Percentiles rank a stretch among this genome's conserved stretches.
Conservation (phyloP, 163 green algal genomes). For the Trebouxiophyceae sp. region DNA sequence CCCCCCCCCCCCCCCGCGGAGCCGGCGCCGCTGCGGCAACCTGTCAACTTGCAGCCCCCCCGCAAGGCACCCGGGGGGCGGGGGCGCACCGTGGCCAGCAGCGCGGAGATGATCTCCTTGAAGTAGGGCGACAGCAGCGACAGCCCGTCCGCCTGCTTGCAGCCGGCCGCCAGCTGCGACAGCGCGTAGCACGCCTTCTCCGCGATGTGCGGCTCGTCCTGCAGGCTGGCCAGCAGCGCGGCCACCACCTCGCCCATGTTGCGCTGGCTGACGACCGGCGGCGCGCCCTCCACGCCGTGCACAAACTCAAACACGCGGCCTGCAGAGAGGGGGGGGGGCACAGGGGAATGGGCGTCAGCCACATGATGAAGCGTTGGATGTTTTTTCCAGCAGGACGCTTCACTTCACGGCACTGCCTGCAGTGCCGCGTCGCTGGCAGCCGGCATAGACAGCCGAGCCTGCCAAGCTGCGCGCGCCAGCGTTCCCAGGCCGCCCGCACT, state of each 20-base stretch:
- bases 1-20: no score
- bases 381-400: no score
- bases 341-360: no score
- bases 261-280: slow-evolving; percentile 45
- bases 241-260: slow-evolving; percentile 59
- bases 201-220: slow-evolving; percentile 78
- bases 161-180: slow-evolving; percentile 67
- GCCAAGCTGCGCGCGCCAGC: no score
- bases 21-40: no score
- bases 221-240: slow-evolving; percentile 60
- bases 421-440: no score
- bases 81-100: slow-evolving; percentile 59
- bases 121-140: slow-evolving; percentile 83
- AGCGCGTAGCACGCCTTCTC: slow-evolving; percentile 79
- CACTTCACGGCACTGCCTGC: no score
- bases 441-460: no score
- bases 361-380: no score
- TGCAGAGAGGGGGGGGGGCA: slow-evolving; percentile 10
- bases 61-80: no score
- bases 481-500: no score
- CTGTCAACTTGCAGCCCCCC: no score
- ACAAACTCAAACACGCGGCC: slow-evolving; percentile 91
- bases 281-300: slow-evolving; percentile 46
- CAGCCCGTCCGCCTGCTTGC: slow-evolving; percentile 31
- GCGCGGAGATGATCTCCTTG: slow-evolving; percentile 70